These are phyloP conservation scores for Ceratobasidium sp. DNA, from an alignment of 1,284 basidiomycete genomes.

Conservation along the genomic window DNA sequence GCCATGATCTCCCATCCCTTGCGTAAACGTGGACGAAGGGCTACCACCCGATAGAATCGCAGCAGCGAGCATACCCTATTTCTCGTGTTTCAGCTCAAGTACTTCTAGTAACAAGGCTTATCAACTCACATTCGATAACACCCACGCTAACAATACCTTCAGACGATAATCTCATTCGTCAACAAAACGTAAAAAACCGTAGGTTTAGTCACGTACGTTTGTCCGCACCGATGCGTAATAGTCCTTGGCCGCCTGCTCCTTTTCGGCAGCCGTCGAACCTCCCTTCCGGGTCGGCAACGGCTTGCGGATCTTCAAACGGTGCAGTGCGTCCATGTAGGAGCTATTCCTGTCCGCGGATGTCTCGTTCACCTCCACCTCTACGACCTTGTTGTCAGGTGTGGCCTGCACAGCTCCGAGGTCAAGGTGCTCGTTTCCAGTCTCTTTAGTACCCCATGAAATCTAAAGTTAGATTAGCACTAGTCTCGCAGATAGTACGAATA, in stretches of 20 bases:
- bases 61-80: conserved; percentile 79
- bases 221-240: conserved; percentile 93
- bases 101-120: conserved; percentile 1
- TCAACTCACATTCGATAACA: conserved; percentile 79
- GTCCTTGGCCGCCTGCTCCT: conserved; percentile 83
- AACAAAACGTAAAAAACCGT: conserved; percentile 52
- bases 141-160: conserved; percentile 84
- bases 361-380: conserved; percentile 89
- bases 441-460: conserved; percentile 94
- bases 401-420: conserved; percentile 82
- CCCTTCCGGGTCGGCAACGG: conserved; percentile 59
- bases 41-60: conserved; percentile 78
- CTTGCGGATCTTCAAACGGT: conserved; percentile 80
- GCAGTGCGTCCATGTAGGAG: conserved; percentile 89
- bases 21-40: conserved; percentile 72
- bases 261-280: conserved; percentile 64
- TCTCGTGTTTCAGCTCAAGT: conserved; percentile 8
- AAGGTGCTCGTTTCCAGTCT: conserved; percentile 71
- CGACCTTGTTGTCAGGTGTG: conserved; percentile 80
- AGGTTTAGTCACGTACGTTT: conserved; percentile 70
- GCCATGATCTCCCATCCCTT: conserved; percentile 58
- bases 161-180: conserved; percentile 21
- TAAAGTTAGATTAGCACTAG: conserved; percentile 52
- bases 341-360: conserved; percentile 89
- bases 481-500: conserved; percentile 19